A percentile compares a stretch with the other conserved stretches of the same genome.
phyloP scores from a whole-genome alignment of 352 stramenopile genomes.

The Phytophthora syringae region DNA sequence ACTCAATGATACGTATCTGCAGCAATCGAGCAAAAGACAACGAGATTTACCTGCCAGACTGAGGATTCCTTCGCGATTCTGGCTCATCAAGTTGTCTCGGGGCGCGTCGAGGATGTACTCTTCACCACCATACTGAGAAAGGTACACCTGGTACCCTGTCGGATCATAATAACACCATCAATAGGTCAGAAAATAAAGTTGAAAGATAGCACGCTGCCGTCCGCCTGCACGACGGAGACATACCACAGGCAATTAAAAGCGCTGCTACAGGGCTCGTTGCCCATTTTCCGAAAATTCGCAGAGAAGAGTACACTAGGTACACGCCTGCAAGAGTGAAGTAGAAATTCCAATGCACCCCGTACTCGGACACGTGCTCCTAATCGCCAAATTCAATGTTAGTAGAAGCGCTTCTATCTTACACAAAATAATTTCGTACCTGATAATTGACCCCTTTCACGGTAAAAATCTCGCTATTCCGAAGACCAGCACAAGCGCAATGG shows the following conservation, averaged over 20 bases:
- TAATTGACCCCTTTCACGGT: constrained; percentile 89
- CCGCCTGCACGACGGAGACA: background rate
- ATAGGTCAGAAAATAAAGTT: background rate
- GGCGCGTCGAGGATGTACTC: constrained; percentile 80
- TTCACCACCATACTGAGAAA: constrained; percentile 74
- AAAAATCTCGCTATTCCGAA: constrained; percentile 78
- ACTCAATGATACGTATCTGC: background rate
- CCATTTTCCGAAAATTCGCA: constrained; percentile 60
- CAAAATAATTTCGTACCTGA: constrained; percentile 46
- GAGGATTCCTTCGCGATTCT: constrained; percentile 96
- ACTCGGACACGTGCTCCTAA: constrained; percentile 97
- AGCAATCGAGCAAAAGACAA: background rate
- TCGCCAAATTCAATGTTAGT: constrained; percentile 14
- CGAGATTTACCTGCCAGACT: constrained; percentile 73
- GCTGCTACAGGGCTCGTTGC: constrained; percentile 51
- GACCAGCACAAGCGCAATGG: constrained; percentile 72
- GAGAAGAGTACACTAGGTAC: constrained; percentile 71
- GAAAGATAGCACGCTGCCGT: background rate
- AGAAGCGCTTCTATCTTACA: background rate
- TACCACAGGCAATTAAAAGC: constrained; percentile 51
- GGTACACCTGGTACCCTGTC: constrained; percentile 84
- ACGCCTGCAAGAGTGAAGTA: constrained; percentile 96
- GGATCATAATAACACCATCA: constrained; percentile 5
- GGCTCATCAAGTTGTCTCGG: constrained; percentile 81
- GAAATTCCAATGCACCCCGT: constrained; percentile 99